phyloP scores from a whole-genome alignment of 352 stramenopile genomes.

The Globisporangium perplexum region DNA sequence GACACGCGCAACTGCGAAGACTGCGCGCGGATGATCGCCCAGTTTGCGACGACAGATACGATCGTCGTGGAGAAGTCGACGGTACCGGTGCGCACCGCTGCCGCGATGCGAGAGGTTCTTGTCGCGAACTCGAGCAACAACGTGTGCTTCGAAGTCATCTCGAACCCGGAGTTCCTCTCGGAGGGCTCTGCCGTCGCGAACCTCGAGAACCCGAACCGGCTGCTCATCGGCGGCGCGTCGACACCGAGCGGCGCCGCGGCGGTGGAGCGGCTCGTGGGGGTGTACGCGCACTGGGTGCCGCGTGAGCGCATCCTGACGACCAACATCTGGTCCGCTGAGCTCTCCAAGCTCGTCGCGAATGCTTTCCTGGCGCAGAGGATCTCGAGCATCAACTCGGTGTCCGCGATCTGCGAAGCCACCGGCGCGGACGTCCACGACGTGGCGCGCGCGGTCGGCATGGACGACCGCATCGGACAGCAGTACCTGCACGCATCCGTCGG shows the following conservation, averaged over 20 bases:
- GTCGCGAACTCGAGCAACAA: slow-evolving; percentile 89
- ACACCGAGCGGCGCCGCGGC: slow-evolving; percentile 83
- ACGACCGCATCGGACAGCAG: slow-evolving; percentile 96
- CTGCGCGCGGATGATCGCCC: slow-evolving; percentile 97
- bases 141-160: slow-evolving; percentile 96
- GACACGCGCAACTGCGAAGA: slow-evolving; percentile 99
- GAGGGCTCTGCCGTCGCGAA: slow-evolving; percentile 98
- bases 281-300: slow-evolving; percentile 98
- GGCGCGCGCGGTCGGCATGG: slow-evolving; percentile 94
- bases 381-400: slow-evolving; percentile 99
- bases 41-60: slow-evolving; percentile 92
- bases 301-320: slow-evolving; percentile 95
- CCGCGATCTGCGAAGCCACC: slow-evolving; percentile 97
- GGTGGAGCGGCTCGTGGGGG: slow-evolving; percentile 89
- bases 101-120: slow-evolving; percentile 96
- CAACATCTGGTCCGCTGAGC: slow-evolving; percentile 99
- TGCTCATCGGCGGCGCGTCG: slow-evolving; percentile 97
- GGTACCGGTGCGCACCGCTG: slow-evolving; percentile 97
- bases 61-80: slow-evolving; percentile 99
- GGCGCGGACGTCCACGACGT: slow-evolving; percentile 98
- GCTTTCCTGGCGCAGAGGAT: slow-evolving; percentile 99
- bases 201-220: slow-evolving; percentile 92
- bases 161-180: slow-evolving; percentile 99
- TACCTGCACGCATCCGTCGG: slow-evolving; percentile 98
- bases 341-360: slow-evolving; percentile 99